These are phyloP conservation scores for Penicillium oxalicum DNA, from an alignment of 2,329 filamentous ascomycete species.

Conservation along the genomic window DNA sequence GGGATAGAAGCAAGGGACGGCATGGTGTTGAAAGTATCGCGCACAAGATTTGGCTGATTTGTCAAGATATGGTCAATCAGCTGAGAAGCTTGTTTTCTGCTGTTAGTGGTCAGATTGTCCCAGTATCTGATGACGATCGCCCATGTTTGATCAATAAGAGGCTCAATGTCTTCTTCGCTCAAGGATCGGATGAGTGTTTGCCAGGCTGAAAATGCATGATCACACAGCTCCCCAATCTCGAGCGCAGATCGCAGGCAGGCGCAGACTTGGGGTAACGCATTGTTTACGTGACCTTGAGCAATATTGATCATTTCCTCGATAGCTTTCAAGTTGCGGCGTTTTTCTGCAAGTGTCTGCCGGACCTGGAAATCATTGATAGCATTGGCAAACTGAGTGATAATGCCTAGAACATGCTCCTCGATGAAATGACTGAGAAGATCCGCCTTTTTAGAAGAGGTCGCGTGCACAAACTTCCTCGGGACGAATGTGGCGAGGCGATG, in stretches of 20 bases:
- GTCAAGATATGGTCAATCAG: slow-evolving; percentile 62
- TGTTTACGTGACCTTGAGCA: slow-evolving; percentile 65
- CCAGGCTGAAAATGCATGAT: slow-evolving; percentile 80
- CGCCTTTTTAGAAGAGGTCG: slow-evolving; percentile 43
- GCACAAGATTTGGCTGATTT: slow-evolving; percentile 56
- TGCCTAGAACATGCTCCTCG: slow-evolving; percentile 74
- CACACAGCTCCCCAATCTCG: slow-evolving; percentile 65
- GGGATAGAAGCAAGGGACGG: slow-evolving; percentile 70
- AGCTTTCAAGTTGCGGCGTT: slow-evolving; percentile 69
- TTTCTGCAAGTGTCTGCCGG: slow-evolving; percentile 58
- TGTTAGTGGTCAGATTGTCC: slow-evolving; percentile 57
- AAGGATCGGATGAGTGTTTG: slow-evolving; percentile 67
- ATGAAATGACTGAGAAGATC: slow-evolving; percentile 68
- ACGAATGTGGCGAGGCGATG: slow-evolving; percentile 47
- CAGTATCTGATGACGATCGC: slow-evolving; percentile 81
- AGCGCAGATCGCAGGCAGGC: slow-evolving; percentile 87
- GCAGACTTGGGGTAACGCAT: slow-evolving; percentile 75
- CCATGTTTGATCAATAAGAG: slow-evolving; percentile 81
- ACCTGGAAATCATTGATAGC: slow-evolving; percentile 63
- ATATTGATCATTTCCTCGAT: slow-evolving; percentile 83
- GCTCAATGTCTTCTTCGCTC: slow-evolving; percentile 70
- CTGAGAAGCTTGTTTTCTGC: slow-evolving; percentile 54
- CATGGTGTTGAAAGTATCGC: slow-evolving; percentile 64
- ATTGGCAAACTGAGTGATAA: slow-evolving; percentile 77
- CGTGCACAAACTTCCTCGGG: slow-evolving; percentile 44